Conservation (phyloP, 495 filamentous ascomycete genomes). For the Filosporella fistucella region DNA sequence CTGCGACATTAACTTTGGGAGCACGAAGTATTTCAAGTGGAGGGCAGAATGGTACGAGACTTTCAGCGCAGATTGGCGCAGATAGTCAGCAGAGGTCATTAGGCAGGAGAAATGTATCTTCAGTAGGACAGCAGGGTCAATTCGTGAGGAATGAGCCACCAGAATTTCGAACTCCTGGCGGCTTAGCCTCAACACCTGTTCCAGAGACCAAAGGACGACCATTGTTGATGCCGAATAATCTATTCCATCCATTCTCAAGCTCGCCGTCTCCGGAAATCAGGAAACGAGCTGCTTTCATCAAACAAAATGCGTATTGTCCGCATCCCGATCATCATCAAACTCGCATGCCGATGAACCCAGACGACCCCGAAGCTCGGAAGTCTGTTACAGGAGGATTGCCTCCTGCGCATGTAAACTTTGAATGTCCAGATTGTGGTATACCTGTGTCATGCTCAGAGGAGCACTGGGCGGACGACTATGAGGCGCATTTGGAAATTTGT, state of each 20-base stretch:
- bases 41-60: neutral
- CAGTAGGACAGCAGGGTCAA: slow-evolving; percentile 11
- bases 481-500: slow-evolving; percentile 85
- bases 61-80: neutral
- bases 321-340: slow-evolving; percentile 78
- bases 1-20: slow-evolving; percentile 5
- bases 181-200: slow-evolving; percentile 19
- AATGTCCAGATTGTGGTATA: slow-evolving; percentile 95
- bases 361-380: slow-evolving; percentile 53
- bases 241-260: slow-evolving; percentile 86
- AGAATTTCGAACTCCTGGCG: slow-evolving; percentile 12
- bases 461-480: slow-evolving; percentile 94
- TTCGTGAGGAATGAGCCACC: slow-evolving; percentile 17
- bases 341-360: slow-evolving; percentile 50
- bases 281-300: slow-evolving; percentile 79
- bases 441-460: slow-evolving; percentile 89
- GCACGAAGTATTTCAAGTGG: slow-evolving; percentile 1
- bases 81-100: slow-evolving; percentile 1
- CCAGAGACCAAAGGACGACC: slow-evolving; percentile 29
- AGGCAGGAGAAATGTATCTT: slow-evolving; percentile 17
- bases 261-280: slow-evolving; percentile 85
- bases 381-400: slow-evolving; percentile 44
- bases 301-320: slow-evolving; percentile 85
- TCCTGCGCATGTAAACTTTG: slow-evolving; percentile 79
- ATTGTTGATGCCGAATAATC: slow-evolving; percentile 71